Evolutionary conservation across 352 stramenopile species (phyloP).

Genomic region (Phytopythium boreale): DNA sequence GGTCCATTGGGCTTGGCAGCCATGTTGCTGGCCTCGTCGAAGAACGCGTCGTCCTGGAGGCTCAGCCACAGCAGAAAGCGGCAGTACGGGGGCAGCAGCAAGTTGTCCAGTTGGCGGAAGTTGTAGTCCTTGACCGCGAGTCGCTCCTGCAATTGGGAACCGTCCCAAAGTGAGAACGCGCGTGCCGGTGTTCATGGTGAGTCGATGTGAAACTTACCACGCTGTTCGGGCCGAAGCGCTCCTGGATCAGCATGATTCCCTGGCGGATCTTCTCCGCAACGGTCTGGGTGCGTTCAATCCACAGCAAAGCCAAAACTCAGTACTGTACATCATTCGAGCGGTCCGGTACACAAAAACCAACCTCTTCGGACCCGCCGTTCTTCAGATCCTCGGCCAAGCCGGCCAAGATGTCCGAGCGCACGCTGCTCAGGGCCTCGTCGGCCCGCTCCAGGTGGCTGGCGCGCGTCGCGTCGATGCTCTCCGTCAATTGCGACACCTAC

Average conservation of each 20-base stretch:
- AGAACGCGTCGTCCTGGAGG: constrained; percentile 84
- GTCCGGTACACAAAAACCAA: not conserved
- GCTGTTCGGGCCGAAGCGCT: constrained; percentile 83
- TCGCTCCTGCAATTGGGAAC: constrained; percentile 44
- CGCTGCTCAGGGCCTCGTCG: constrained; percentile 71
- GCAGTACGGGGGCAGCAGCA: constrained; percentile 85
- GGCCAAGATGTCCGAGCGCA: constrained; percentile 74
- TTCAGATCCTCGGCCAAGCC: constrained; percentile 68
- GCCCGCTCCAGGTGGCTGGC: constrained; percentile 72
- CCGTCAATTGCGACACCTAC: constrained; percentile 81
- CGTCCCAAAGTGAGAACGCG: not conserved
- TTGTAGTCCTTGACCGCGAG: constrained; percentile 88
- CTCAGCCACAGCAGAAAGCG: constrained; percentile 88
- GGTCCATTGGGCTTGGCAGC: constrained; percentile 33
- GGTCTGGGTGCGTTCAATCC: constrained; percentile 14
- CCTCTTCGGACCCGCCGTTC: constrained; percentile 49
- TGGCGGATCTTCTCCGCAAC: constrained; percentile 73
- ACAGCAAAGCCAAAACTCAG: not conserved
- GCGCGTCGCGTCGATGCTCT: constrained; percentile 82
- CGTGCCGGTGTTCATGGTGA: not conserved
- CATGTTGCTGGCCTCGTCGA: constrained; percentile 59
- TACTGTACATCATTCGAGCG: not conserved
- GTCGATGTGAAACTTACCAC: constrained; percentile 28
- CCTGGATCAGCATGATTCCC: constrained; percentile 73
- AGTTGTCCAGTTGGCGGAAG: constrained; percentile 84